A percentile compares a stretch with the other conserved stretches of the same genome.
Evolutionary conservation across 306 rosid species (phyloP).

Genomic region (Cercis canadensis): DNA sequence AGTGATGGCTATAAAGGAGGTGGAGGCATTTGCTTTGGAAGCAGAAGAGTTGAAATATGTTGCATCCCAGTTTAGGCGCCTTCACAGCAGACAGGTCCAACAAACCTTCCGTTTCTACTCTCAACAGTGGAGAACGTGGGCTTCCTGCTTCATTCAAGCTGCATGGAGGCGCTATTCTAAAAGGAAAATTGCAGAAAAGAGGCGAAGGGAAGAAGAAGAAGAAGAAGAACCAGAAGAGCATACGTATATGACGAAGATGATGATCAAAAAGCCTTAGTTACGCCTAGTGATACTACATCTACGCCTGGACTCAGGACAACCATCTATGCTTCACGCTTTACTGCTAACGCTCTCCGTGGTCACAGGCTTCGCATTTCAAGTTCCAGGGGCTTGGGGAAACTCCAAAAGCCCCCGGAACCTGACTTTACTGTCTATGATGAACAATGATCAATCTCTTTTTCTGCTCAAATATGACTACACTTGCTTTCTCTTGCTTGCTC

Average conservation of each 20-base stretch:
- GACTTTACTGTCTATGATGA: conserved; percentile 77
- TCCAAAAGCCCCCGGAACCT: conserved; percentile 92
- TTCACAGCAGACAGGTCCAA: conserved; percentile 93
- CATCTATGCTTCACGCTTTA: conserved; percentile 75
- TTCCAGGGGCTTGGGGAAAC: conserved; percentile 71
- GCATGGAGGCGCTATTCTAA: conserved; percentile 92
- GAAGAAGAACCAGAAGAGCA: conserved; percentile 45
- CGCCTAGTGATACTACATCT: no score
- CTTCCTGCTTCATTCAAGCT: conserved; percentile 91
- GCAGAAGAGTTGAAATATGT: conserved; percentile 90
- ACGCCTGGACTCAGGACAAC: conserved; percentile 42
- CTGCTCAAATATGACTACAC: no score
- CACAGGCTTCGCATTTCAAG: conserved; percentile 81
- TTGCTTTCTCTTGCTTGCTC: no score
- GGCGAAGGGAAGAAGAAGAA: conserved; percentile 66
- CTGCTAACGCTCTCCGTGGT: conserved; percentile 86
- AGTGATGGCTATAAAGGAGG: conserved; percentile 80
- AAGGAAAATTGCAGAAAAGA: conserved; percentile 70
- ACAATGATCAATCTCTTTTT: no score
- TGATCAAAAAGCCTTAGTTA: conserved; percentile 60
- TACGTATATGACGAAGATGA: conserved; percentile 46
- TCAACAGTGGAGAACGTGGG: conserved; percentile 96
- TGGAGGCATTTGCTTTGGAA: conserved; percentile 80
- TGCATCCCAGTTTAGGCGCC: conserved; percentile 91
- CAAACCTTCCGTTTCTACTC: conserved; percentile 97